phyloP scores from a whole-genome alignment of 768 basidiomycete species.

The Pilatotrama ljubarskyi region DNA sequence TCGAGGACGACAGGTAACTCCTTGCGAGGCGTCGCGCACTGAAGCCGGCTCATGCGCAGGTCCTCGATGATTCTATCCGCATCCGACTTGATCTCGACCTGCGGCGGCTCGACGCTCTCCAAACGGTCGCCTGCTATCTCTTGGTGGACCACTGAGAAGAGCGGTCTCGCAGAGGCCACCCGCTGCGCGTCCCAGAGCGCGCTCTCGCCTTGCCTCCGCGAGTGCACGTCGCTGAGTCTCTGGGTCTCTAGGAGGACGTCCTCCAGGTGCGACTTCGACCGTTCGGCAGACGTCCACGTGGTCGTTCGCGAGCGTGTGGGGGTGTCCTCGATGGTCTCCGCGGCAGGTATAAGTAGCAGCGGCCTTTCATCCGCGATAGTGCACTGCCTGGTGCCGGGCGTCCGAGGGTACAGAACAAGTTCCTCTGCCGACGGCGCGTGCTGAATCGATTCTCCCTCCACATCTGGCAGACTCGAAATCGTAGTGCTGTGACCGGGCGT shows the following conservation, averaged over 20 bases:
- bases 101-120: background rate
- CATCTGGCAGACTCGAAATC: background rate
- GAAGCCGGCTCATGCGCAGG: background rate
- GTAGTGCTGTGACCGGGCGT: background rate
- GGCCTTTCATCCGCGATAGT: background rate
- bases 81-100: background rate
- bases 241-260: background rate
- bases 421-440: background rate
- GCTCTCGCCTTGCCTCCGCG: background rate
- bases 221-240: background rate
- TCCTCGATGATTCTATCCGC: background rate
- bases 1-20: too few species aligned
- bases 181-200: background rate
- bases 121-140: background rate
- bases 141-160: constrained; percentile 1
- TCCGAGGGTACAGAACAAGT: background rate
- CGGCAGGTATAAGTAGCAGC: background rate
- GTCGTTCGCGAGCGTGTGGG: background rate
- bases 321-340: background rate
- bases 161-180: background rate
- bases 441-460: background rate
- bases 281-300: background rate
- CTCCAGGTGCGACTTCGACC: background rate
- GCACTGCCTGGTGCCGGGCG: background rate
- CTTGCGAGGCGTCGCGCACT: too few species aligned